Evolutionary conservation across 768 basidiomycete genomes (phyloP), one percentile per base, ranked within the genome.

Genomic region (Filobasidium wieringae): DNA sequence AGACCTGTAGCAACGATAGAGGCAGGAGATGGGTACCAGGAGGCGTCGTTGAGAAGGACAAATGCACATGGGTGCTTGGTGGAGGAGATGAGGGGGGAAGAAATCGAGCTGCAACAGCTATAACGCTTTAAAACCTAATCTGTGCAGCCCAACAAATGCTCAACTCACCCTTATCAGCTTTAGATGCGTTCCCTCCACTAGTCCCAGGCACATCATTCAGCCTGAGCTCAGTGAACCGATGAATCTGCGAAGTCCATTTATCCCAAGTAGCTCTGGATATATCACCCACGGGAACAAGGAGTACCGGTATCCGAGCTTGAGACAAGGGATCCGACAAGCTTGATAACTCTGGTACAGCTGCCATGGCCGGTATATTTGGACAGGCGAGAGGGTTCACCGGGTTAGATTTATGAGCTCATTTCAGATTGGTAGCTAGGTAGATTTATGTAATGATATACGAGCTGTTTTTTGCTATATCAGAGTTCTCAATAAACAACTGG

Each of bases 221-320:
- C 51, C 84, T 80, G 62, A 95, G 79, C 52, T 79, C 77, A 52
- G 85, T 82, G 63, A 91, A 84, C 22, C 79, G 79, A 50, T 82
- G 79, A 57, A 97, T 82, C 64, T 90, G 82, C 31, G 78, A 73
- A 4, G 84, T 81, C 78, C 85, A 88, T 62, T 78, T 79, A 51
- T 88, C 82, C 68, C 87, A 95, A 1, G 79, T 76, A n/a, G 80
- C 63, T 39, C 79, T 78, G 1, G 81, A 76, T 62, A 95, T 86
- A 7, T 80, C 74, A 34, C 89, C 88, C 11, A 96, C 83, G 15
- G 93, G 92, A 15, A 95, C 74, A 59, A 96, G 80, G 19, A 97
- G 80, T 49, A 97, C 80, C 58, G 81, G 83, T 57, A 96, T 78
- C 70, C 88, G 87, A 19, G 88, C 90, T 47, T 93, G 80, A 19